A percentile compares a stretch with the other conserved stretches of the same genome.
Conservation (phyloP, 352 stramenopile genomes). For the Globisporangium emineosum region DNA sequence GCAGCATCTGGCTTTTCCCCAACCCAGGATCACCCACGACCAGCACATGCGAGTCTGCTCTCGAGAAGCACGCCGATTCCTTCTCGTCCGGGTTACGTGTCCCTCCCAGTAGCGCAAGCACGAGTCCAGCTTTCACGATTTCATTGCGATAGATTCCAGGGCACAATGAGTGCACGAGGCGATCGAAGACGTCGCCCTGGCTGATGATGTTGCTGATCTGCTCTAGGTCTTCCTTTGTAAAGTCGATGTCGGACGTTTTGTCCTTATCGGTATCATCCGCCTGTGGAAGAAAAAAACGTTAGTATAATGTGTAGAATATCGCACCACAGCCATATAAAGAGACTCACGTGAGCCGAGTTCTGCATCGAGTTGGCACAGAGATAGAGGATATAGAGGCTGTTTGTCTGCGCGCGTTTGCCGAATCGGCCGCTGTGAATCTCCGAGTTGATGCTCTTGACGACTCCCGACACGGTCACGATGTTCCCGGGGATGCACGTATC, state of each 20-base stretch:
- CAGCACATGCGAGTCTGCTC: slow-evolving; percentile 94
- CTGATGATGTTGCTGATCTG: slow-evolving; percentile 89
- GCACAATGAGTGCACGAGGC: slow-evolving; percentile 94
- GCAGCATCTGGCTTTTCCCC: slow-evolving; percentile 96
- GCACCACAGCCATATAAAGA: no score
- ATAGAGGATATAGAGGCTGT: slow-evolving; percentile 94
- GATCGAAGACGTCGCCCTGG: slow-evolving; percentile 90
- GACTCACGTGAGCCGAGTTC: slow-evolving; percentile 49
- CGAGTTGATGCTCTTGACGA: slow-evolving; percentile 95
- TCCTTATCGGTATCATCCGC: slow-evolving; percentile 42
- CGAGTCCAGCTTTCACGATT: slow-evolving; percentile 95
- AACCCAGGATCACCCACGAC: slow-evolving; percentile 95
- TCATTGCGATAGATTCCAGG: slow-evolving; percentile 97
- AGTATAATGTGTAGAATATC: no score
- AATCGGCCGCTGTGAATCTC: slow-evolving; percentile 86
- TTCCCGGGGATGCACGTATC: slow-evolving; percentile 95
- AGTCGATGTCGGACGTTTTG: slow-evolving; percentile 61
- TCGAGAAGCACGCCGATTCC: slow-evolving; percentile 58
- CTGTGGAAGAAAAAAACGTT: not conserved
- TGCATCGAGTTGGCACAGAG: slow-evolving; percentile 91
- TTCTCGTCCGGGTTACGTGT: slow-evolving; percentile 74
- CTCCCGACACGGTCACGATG: slow-evolving; percentile 90
- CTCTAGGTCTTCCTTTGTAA: slow-evolving; percentile 90
- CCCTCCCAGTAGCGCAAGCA: slow-evolving; percentile 94
- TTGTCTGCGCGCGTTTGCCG: slow-evolving; percentile 89